Conservation (phyloP, 2,329 filamentous ascomycete genomes). For the Trichoderma semiorbis region DNA sequence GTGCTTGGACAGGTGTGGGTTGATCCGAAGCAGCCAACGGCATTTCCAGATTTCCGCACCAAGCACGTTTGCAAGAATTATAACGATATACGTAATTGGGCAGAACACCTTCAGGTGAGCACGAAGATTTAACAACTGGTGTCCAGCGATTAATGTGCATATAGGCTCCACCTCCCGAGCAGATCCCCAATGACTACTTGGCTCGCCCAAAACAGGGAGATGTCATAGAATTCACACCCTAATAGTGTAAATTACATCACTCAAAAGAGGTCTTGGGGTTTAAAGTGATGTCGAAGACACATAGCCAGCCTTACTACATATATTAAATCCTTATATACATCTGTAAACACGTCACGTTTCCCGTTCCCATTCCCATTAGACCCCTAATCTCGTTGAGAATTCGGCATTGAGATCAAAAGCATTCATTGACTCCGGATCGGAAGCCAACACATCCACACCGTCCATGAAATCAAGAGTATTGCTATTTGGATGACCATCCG, state of each 20-base stretch:
- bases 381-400: neutral
- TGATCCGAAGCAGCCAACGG: conserved; percentile 39
- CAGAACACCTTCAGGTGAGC: conserved; percentile 47
- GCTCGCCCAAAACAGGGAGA: conserved; percentile 17
- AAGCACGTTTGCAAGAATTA: conserved; percentile 57
- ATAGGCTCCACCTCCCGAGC: conserved; percentile 22
- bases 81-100: conserved; percentile 51
- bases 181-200: conserved; percentile 24
- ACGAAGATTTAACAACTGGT: neutral
- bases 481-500: neutral
- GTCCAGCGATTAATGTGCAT: neutral
- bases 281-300: neutral
- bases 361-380: neutral
- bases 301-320: neutral
- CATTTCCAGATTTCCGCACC: conserved; percentile 62
- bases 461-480: neutral
- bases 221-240: conserved; percentile 16
- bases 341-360: neutral
- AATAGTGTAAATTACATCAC: neutral
- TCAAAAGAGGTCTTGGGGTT: neutral
- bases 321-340: neutral
- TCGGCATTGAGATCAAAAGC: neutral
- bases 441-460: neutral
- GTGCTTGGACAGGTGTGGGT: conserved; percentile 62
- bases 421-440: neutral